Percentiles rank a stretch among this genome's conserved stretches.
phyloP scores from a whole-genome alignment of 2,329 filamentous ascomycete genomes.

The Dactylellina leptospora region DNA sequence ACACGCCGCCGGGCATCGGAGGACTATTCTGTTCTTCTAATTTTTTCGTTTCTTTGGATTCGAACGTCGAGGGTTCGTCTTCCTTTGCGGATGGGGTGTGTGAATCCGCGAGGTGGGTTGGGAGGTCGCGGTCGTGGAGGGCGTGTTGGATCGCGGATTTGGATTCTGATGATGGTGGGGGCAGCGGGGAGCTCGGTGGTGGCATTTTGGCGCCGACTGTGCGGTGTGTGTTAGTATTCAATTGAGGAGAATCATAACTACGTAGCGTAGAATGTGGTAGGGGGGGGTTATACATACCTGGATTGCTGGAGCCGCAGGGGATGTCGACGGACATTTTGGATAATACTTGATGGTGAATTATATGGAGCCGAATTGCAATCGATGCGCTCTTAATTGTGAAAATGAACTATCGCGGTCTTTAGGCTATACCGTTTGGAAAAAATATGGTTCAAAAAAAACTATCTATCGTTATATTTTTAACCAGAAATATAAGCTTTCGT shows the following conservation, averaged over 20 bases:
- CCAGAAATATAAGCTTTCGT: background rate
- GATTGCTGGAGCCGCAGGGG: conserved; percentile 44
- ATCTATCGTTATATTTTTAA: background rate
- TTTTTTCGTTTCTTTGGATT: background rate
- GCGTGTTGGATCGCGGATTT: conserved; percentile 33
- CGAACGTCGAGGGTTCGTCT: too few species aligned
- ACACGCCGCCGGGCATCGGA: conserved; percentile 1
- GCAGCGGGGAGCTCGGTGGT: conserved; percentile 6
- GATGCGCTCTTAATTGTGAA: too few species aligned
- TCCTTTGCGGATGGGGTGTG: too few species aligned
- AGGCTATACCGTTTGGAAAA: background rate
- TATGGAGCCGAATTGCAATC: too few species aligned
- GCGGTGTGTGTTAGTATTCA: background rate
- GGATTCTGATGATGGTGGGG: conserved; percentile 19
- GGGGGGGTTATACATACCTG: conserved; percentile 7
- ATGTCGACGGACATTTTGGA: conserved; percentile 33
- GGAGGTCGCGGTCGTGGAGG: conserved; percentile 14
- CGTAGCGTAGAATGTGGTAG: background rate
- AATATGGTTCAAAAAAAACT: background rate
- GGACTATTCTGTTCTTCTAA: conserved; percentile 5
- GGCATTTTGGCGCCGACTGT: conserved; percentile 49
- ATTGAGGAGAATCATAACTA: background rate
- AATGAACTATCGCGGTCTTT: background rate
- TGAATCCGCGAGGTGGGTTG: conserved; percentile 19
- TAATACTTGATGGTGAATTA: background rate